These are phyloP conservation scores for Phaeophleospora eucalypticola DNA, from an alignment of 2,329 filamentous ascomycete species.

Conservation along the genomic window DNA sequence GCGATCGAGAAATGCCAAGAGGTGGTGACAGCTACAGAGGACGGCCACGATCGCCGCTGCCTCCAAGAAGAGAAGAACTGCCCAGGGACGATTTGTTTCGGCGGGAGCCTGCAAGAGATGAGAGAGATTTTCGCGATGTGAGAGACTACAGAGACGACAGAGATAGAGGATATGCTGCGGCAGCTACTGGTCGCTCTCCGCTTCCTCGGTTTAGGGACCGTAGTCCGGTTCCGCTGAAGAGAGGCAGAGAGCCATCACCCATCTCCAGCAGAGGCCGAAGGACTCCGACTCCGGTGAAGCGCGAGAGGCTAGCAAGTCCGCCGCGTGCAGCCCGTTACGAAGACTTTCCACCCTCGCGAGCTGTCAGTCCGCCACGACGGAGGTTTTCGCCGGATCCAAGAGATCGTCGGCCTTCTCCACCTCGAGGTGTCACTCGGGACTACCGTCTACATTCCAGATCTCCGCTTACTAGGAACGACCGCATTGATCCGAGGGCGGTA, in stretches of 20 bases:
- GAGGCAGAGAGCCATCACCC: conserved; percentile 46
- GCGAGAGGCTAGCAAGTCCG: conserved; percentile 38
- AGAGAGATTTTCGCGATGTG: conserved; percentile 25
- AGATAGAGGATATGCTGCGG: conserved; percentile 22
- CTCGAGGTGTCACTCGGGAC: conserved; percentile 31
- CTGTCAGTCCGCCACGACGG: conserved; percentile 35
- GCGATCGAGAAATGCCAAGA: conserved; percentile 24
- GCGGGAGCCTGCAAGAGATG: conserved; percentile 31
- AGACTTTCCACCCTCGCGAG: conserved; percentile 40
- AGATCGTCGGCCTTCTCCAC: conserved; percentile 34
- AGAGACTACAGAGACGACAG: conserved; percentile 32
- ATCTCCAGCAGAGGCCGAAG: conserved; percentile 43
- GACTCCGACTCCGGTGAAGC: conserved; percentile 39
- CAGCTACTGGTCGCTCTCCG: conserved; percentile 34
- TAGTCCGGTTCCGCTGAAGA: conserved; percentile 41
- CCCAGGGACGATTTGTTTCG: conserved; percentile 36
- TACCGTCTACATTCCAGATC: conserved; percentile 52
- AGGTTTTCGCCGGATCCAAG: conserved; percentile 39
- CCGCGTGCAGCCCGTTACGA: conserved; percentile 42
- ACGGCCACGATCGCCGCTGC: conserved; percentile 31
- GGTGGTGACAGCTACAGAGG: conserved; percentile 34
- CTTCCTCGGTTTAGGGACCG: conserved; percentile 39
- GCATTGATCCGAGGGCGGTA: conserved; percentile 45
- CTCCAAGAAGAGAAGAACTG: conserved; percentile 32
- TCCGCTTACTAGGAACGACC: conserved; percentile 49